These are phyloP conservation scores for Microdochium trichocladiopsis DNA, from an alignment of 2,329 filamentous ascomycete genomes.

Conservation along the genomic window DNA sequence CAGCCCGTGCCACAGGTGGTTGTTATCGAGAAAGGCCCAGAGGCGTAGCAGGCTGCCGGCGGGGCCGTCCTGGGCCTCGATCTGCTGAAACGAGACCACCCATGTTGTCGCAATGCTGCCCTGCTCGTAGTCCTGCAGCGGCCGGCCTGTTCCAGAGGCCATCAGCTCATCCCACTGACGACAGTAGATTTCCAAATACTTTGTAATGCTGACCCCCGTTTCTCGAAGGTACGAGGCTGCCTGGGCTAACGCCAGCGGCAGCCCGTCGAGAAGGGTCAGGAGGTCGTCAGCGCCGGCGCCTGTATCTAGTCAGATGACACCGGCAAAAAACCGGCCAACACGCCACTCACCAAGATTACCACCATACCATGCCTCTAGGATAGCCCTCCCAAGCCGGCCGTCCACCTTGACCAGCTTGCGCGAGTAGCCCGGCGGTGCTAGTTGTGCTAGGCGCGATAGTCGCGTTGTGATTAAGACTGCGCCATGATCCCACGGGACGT, in stretches of 20 bases:
- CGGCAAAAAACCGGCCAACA: slow-evolving; percentile 1
- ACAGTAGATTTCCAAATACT: slow-evolving; percentile 32
- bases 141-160: neutral
- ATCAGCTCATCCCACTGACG: slow-evolving; percentile 23
- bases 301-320: slow-evolving; percentile 4
- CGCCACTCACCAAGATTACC: slow-evolving; percentile 10
- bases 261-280: slow-evolving; percentile 28
- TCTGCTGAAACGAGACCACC: slow-evolving; percentile 27
- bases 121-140: slow-evolving; percentile 7
- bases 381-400: slow-evolving; percentile 12
- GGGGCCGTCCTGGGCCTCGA: slow-evolving; percentile 20
- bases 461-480: slow-evolving; percentile 19
- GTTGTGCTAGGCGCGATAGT: slow-evolving; percentile 9
- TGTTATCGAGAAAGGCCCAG: slow-evolving; percentile 8
- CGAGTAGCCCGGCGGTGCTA: slow-evolving; percentile 7
- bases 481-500: slow-evolving; percentile 17
- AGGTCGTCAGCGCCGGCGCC: slow-evolving; percentile 10
- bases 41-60: slow-evolving; percentile 6
- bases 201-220: slow-evolving; percentile 21
- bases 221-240: slow-evolving; percentile 35
- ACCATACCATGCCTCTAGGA: slow-evolving; percentile 17
- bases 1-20: slow-evolving; percentile 8
- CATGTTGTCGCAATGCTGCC: slow-evolving; percentile 20
- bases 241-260: slow-evolving; percentile 36
- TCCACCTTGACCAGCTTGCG: slow-evolving; percentile 13